Evolutionary conservation across 176 grass and related monocot genomes (phyloP).

Genomic region (Pontederia paniculata): DNA sequence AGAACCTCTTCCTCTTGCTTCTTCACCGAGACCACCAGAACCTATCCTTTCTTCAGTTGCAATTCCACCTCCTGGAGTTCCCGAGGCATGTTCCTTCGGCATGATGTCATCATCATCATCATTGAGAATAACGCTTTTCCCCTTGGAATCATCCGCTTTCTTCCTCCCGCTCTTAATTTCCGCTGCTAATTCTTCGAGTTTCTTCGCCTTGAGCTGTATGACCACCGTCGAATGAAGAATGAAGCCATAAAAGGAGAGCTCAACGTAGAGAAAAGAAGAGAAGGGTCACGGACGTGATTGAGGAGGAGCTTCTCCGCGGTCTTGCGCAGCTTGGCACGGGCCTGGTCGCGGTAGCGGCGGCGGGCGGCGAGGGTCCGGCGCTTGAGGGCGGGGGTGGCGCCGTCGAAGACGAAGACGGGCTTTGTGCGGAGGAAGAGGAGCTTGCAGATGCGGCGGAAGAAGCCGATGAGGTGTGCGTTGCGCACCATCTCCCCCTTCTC

Average conservation of each 20-base stretch:
- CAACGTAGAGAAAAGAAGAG: neutral
- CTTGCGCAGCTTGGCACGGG: slow-evolving; percentile 88
- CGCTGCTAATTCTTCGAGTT: slow-evolving; percentile 77
- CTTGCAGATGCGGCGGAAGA: slow-evolving; percentile 93
- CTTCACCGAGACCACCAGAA: slow-evolving; percentile 12
- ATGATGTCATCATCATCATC: no score
- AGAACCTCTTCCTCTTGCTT: neutral
- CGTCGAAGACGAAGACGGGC: slow-evolving; percentile 86
- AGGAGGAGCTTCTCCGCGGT: slow-evolving; percentile 89
- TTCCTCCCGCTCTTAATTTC: slow-evolving; percentile 55
- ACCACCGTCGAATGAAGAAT: neutral
- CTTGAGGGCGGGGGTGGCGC: slow-evolving; percentile 74
- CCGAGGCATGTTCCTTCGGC: neutral
- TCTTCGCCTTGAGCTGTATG: slow-evolving; percentile 75
- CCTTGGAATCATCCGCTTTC: slow-evolving; percentile 8
- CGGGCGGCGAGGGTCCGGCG: slow-evolving; percentile 65
- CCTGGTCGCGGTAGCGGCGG: slow-evolving; percentile 64
- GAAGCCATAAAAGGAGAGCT: neutral
- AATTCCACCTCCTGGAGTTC: slow-evolving; percentile 6
- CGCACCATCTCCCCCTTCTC: slow-evolving; percentile 89
- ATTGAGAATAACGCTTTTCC: slow-evolving; percentile 3
- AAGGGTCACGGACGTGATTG: slow-evolving; percentile 37
- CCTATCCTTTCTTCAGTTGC: slow-evolving; percentile 12
- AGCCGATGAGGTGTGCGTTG: slow-evolving; percentile 75
- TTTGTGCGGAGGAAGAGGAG: slow-evolving; percentile 76